Conservation (phyloP, 345 rosid species). For the Nephelium lappaceum region DNA sequence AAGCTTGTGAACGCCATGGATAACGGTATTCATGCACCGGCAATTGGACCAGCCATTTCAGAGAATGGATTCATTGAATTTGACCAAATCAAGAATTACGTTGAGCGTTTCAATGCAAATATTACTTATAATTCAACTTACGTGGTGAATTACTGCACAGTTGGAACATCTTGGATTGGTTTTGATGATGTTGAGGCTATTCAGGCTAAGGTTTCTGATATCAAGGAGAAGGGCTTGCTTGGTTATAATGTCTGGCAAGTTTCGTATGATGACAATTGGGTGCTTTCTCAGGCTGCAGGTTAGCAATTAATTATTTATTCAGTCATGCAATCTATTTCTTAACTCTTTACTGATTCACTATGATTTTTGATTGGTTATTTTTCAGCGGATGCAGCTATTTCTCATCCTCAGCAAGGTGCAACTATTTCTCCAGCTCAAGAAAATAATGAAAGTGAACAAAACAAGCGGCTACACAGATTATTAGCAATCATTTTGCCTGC, state of each 20-base stretch:
- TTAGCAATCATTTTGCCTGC: conserved; percentile 18
- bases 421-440: no score
- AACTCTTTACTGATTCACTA: no score
- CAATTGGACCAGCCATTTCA: conserved; percentile 7
- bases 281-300: conserved; percentile 42
- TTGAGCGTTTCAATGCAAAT: conserved; percentile 27
- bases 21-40: conserved; percentile 18
- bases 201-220: conserved; percentile 39
- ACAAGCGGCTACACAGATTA: background rate
- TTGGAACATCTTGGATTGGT: conserved; percentile 38
- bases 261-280: conserved; percentile 37
- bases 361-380: no score
- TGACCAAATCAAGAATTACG: conserved; percentile 17
- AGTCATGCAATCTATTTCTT: background rate
- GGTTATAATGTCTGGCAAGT: conserved; percentile 45
- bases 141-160: conserved; percentile 29
- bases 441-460: no score
- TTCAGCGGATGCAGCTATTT: no score
- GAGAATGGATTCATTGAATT: conserved; percentile 29
- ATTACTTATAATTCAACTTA: conserved; percentile 34
- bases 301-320: background rate
- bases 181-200: conserved; percentile 48
- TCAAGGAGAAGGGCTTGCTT: conserved; percentile 32
- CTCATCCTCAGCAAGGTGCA: no score
- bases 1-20: background rate